Base-by-base conservation (phyloP, 345 rosid genomes). In the Carallia brachiata region DNA sequence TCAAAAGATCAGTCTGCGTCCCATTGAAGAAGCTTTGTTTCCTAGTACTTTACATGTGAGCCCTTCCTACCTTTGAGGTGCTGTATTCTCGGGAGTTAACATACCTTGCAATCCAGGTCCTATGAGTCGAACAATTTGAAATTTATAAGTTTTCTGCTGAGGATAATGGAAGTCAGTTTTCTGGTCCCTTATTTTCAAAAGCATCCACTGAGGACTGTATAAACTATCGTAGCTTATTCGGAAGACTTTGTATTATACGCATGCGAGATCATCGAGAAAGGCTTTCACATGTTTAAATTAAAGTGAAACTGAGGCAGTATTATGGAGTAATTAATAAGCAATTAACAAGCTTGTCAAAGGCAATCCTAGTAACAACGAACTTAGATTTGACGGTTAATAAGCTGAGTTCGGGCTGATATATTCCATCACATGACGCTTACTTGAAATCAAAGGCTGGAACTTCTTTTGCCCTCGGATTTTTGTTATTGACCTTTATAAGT, bases 21-120 rank as follows among this genome's bases (percentile, higher is more conserved):
- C 64, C 78, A 64, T 63, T 36, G 68, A 67, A 61, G 80, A 71
- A 66, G 79, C 87, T 78, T 78, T 84, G 68, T 84, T 74, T 80
- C 72, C 27, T 71, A 77, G 50, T 44, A 77, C 79, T 53, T 82
- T 82, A 70, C 47, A 48, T 72, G 75, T 58, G 83, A 73, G 79
- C 77, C 79, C 66, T 80, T 75, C 61, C 71, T 39, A 65, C 60
- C 76, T 73, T 76, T 73, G 81, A 68, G 37, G 39, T 63, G 78
- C 72, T 62, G 77, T 73, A 76, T 54, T 36, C 59, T 75, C 73
- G 62, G 69, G 79, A 72, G 48, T 71, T 65, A 34, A 68, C 53
- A 34, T 64, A 65, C 62, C 28, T 57, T 52, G 10, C 65, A 10
- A 44, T 74, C 19, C 32, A 63, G 34, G 61, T 50, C 34, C 70